These are phyloP conservation scores for Fusarium abutilonis DNA, from an alignment of 2,329 filamentous ascomycete species.

Conservation along the genomic window DNA sequence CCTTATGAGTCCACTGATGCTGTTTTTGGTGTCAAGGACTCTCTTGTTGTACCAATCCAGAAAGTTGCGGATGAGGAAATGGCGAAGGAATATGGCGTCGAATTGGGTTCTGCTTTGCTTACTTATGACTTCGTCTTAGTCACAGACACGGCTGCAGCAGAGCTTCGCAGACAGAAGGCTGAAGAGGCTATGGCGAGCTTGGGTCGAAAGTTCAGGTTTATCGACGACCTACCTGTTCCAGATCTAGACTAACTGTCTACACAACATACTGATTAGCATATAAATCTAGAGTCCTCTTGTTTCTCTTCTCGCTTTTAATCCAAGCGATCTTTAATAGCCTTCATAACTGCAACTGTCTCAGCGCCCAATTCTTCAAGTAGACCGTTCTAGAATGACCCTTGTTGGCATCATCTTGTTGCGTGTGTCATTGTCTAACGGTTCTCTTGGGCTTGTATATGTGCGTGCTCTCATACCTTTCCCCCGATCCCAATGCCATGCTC, in stretches of 20 bases:
- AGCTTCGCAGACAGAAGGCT: slow-evolving; percentile 18
- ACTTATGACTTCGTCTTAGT: slow-evolving; percentile 27
- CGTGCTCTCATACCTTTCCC: too few relatives aligned
- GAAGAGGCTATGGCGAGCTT: slow-evolving; percentile 19
- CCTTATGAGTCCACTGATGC: slow-evolving; percentile 26
- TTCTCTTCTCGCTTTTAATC: too few relatives aligned
- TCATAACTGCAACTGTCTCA: too few relatives aligned
- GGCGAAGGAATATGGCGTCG: slow-evolving; percentile 15
- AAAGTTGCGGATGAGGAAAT: slow-evolving; percentile 2
- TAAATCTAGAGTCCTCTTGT: too few relatives aligned
- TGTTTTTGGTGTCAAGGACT: slow-evolving; percentile 26
- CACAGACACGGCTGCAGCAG: slow-evolving; percentile 8
- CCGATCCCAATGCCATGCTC: too few relatives aligned
- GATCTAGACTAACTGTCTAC: slow-evolving; percentile 6
- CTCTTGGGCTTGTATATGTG: too few relatives aligned
- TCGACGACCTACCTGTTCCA: slow-evolving; percentile 19
- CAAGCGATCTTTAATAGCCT: too few relatives aligned
- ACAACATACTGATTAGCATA: too few relatives aligned
- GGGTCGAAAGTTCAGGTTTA: slow-evolving; percentile 15
- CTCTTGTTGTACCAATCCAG: slow-evolving; percentile 10
- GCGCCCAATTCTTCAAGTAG: too few relatives aligned
- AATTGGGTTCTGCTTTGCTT: slow-evolving; percentile 4
- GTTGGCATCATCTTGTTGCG: too few relatives aligned
- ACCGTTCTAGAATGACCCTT: too few relatives aligned
- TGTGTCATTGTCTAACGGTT: too few relatives aligned